Base-by-base conservation (phyloP, 2,329 filamentous ascomycete genomes). In the Fusarium sp. region DNA sequence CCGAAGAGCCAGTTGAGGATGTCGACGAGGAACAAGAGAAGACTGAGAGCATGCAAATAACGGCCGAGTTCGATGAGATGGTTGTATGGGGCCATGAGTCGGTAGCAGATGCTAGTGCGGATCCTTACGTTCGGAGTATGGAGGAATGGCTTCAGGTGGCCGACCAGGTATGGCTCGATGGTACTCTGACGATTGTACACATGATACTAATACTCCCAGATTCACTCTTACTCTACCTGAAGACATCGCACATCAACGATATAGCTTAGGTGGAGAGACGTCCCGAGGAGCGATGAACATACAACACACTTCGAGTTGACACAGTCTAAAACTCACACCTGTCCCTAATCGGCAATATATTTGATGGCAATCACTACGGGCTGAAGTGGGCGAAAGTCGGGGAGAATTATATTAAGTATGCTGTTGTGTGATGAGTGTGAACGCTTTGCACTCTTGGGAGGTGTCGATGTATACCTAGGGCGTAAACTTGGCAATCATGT, bases 51-150 rank as follows among this genome's bases (percentile, higher is more conserved):
- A 80, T 95, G 70, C 85, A 91, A 50, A 82, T 87, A 43, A 82
- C 89, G 20, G 89, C 88, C 2, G 83, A 83, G 17, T 97, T 97
- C 75, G 88, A 93, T 8, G 84, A 91, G 55, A 77, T 97, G 50
- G 80, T 93, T 4, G 84, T 97, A n/a, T 98, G 94, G 94, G 90
- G 87, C 0, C 94, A 97, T 77, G 94, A 96, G 70, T 78, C 81
- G 1, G 72, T 87, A 49, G 88, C 88, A 7, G 88, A 90, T 62
- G 83, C 83, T 1, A 82, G 83, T 27, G 80, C 80, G 7, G 93
- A 97, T 78, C 82, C 86, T 2, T 96, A 93, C 76, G 82, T 92
- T 6, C 90, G 91, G 75, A 88, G 90, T 0, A 81, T 97, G 43
- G 86, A 90, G 69, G 94, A 97, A 78, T 97, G 94, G 93, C 82